These are phyloP conservation scores for Aquanectria penicillioides DNA, from an alignment of 2,329 filamentous ascomycete genomes.

Conservation along the genomic window DNA sequence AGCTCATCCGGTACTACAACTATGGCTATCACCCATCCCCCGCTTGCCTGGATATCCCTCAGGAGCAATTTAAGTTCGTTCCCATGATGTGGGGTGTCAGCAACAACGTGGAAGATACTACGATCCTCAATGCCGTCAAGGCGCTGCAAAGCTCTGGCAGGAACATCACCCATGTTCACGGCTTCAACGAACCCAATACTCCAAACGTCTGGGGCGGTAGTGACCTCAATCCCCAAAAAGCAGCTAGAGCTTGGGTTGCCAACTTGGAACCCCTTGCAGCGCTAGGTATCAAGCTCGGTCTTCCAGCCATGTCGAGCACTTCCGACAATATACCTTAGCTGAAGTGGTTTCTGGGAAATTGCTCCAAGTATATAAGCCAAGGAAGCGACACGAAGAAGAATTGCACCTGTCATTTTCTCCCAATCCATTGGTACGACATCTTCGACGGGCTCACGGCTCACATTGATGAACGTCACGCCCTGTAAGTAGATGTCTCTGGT, in stretches of 20 bases:
- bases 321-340: conserved; percentile 73
- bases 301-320: conserved; percentile 75
- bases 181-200: conserved; percentile 83
- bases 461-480: conserved; percentile 61
- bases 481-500: conserved; percentile 44
- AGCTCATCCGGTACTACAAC: conserved; percentile 88
- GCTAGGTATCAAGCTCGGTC: conserved; percentile 73
- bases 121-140: conserved; percentile 70
- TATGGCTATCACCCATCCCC: conserved; percentile 69
- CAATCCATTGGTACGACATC: conserved; percentile 75
- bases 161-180: conserved; percentile 75
- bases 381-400: conserved; percentile 51
- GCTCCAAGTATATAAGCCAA: conserved; percentile 65
- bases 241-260: conserved; percentile 75
- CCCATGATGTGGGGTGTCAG: conserved; percentile 82
- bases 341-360: conserved; percentile 70
- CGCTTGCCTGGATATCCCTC: conserved; percentile 57
- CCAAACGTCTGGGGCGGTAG: conserved; percentile 66
- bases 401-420: conserved; percentile 72
- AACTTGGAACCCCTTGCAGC: conserved; percentile 76
- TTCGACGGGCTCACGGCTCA: conserved; percentile 75
- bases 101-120: conserved; percentile 58
- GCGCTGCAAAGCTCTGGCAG: conserved; percentile 59
- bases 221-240: conserved; percentile 65
- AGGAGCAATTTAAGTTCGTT: conserved; percentile 75